Evolutionary conservation across 805 yeast genomes (phyloP).

Genomic region (Suhomyces prunicola): DNA sequence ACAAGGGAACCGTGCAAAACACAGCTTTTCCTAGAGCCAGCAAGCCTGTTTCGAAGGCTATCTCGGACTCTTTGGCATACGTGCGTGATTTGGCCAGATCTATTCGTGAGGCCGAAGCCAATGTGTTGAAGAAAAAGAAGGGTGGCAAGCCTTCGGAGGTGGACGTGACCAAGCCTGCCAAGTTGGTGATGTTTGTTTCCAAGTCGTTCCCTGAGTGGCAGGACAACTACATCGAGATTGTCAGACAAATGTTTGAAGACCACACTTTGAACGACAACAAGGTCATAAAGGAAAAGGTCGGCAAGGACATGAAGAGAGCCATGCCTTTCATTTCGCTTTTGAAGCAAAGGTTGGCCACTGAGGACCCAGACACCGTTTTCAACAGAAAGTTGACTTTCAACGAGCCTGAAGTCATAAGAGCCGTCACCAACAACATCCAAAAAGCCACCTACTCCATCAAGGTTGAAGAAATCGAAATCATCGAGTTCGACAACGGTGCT

Average conservation of each 20-base stretch:
- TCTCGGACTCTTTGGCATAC: constrained; percentile 70
- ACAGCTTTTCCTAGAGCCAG: constrained; percentile 79
- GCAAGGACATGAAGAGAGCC: constrained; percentile 93
- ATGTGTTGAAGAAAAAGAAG: constrained; percentile 76
- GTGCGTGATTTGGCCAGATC: constrained; percentile 75
- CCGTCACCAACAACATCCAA: constrained; percentile 53
- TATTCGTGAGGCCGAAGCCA: constrained; percentile 91
- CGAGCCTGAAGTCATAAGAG: constrained; percentile 65
- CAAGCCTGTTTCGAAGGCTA: constrained; percentile 58
- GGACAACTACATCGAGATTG: constrained; percentile 59
- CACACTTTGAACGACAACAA: constrained; percentile 64
- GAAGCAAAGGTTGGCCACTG: constrained; percentile 73
- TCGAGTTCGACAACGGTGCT: constrained; percentile 63
- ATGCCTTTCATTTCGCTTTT: constrained; percentile 93
- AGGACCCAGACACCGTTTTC: constrained; percentile 75
- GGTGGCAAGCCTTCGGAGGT: constrained; percentile 73
- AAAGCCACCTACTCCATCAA: constrained; percentile 58
- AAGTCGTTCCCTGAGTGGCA: constrained; percentile 77
- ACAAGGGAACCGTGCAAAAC: constrained; percentile 63
- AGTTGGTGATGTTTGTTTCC: constrained; percentile 69
- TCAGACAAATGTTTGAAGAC: constrained; percentile 67
- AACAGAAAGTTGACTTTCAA: constrained; percentile 83
- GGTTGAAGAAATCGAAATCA: constrained; percentile 55
- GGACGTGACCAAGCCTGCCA: constrained; percentile 71
- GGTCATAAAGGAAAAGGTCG: constrained; percentile 61